phyloP scores from a whole-genome alignment of 306 rosid genomes.

The Crotalaria pallida region DNA sequence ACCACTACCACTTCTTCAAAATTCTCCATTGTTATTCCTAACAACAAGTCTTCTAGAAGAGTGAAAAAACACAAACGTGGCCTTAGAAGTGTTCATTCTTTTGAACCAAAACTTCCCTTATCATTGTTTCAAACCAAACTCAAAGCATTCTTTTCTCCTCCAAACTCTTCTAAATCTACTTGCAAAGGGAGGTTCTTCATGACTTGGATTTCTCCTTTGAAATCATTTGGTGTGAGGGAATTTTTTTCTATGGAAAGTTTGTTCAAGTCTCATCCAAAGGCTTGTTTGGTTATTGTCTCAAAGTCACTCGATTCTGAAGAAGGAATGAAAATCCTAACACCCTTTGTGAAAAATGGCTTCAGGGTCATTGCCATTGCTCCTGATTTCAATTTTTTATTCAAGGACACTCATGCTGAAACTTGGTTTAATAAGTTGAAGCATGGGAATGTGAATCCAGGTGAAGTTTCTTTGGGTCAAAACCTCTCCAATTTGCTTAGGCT shows the following conservation, averaged over 20 bases:
- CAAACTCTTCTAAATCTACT: slow-evolving; percentile 22
- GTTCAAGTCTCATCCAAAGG: slow-evolving; percentile 60
- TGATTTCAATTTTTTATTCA: slow-evolving; percentile 61
- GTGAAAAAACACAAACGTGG: slow-evolving; percentile 47
- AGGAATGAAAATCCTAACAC: slow-evolving; percentile 49
- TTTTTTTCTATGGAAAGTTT: slow-evolving; percentile 60
- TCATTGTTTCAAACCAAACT: slow-evolving; percentile 38
- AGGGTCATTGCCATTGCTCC: slow-evolving; percentile 56
- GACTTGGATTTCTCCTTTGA: slow-evolving; percentile 83
- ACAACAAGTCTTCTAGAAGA: slow-evolving; percentile 22
- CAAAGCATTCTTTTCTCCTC: slow-evolving; percentile 36
- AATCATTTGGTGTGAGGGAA: slow-evolving; percentile 57
- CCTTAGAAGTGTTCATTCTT: slow-evolving; percentile 32
- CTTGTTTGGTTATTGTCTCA: slow-evolving; percentile 77
- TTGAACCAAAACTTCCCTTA: slow-evolving; percentile 1
- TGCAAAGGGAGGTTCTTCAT: slow-evolving; percentile 71
- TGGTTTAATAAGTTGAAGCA: slow-evolving; percentile 53
- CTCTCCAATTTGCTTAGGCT: slow-evolving; percentile 85
- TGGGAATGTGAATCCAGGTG: slow-evolving; percentile 77
- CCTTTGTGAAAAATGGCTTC: slow-evolving; percentile 42
- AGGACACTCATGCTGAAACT: slow-evolving; percentile 55
- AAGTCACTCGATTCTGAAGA: slow-evolving; percentile 51
- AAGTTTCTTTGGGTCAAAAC: slow-evolving; percentile 74
- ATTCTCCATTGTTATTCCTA: background rate
- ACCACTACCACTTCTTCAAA: slow-evolving; percentile 24